Evolutionary conservation across 2,329 filamentous ascomycete species (phyloP), one percentile per base, ranked within the genome.

Genomic region (Sporothrix variecibatus): DNA sequence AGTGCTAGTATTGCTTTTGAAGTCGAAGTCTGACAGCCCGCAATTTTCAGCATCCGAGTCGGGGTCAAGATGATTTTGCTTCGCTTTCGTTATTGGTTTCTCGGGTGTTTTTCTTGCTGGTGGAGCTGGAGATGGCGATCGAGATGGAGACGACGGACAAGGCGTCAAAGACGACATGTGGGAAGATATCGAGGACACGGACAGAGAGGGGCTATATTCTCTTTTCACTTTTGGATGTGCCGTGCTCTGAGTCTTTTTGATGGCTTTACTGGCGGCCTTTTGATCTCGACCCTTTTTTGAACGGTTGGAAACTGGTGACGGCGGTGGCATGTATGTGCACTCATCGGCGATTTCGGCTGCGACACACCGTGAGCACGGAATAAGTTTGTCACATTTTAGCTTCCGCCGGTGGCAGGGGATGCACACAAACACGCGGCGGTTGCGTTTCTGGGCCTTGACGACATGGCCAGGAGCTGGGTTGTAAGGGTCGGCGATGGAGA

Each of bases 401-500:
- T 80, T 80, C 23, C 77, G 75, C 8, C 76, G 75, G 60, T 80
- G 79, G 73, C 79, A 80, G 17, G 78, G 78, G 11, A 80, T 78
- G 58, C 79, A 80, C 9, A 80, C 79, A 68, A 78, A 79, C 9
- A 80, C 78, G 20, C 78, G 76, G 34, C 79, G 74, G 76, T 80
- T 80, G 17, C 79, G 78, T 72, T 76, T 78, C 74, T 80, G 78
- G 8, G 78, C 70, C 15, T 76, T 74, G 17, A 74, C 74, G 7
- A 65, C 67, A 26, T 76, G 74, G 12, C 77, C 75, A 11, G 75
- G 73, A 9, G 75, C 73, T 26, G 73, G 75, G 31, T 73, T 76
- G 72, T 78, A 76, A 6, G 76, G 77, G 73, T 79, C 79, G 26
- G 77, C 69, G 49, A 80, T 75, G 38, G 79, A 79, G 53, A 80